Base-by-base conservation (phyloP, 257 asterid genomes). In the Capsicum pubescens region DNA sequence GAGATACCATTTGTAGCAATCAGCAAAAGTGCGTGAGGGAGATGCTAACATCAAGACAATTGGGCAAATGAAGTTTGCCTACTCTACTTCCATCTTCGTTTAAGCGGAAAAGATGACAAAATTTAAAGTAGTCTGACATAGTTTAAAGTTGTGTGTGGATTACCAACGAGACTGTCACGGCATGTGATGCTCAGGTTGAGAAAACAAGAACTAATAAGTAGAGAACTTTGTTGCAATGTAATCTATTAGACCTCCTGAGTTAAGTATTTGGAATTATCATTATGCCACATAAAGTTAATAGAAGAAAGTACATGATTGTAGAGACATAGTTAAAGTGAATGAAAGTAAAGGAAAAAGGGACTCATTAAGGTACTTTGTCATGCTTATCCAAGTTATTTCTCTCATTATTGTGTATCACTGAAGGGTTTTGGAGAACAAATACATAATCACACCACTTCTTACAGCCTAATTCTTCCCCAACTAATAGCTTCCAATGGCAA, bases 41-140 rank as follows among this genome's bases (percentile, higher is more conserved):
- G 50, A 67, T 61, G 76, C 19, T 15, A 35, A 67, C 76, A 35
- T 67, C 50, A 35, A 36, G 19, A 14, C 74, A 14, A 35, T n/a
- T 35, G 74, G 9, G 74, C 48, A 67, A 67, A 66, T 63, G 72
- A 42, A 67, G 19, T 67, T 67, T 67, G 74, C 74, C 74, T 36
- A 15, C 76, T 13, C 4, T 5, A 36, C 50, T 67, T 35, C 19
- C 72, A 67, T 35, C 6, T 67, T 50, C 21, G 11, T 35, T 35
- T 35, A 67, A 8, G 12, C 13, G 21, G 1, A 14, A 36, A 36
- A 36, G 21, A 35, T 67, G 52, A 67, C 48, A 36, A 5, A 35
- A 14, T 12, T 36, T 67, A 14, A 11, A 64, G 4, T 64, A 26
- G 44, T 26, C n/a, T 64, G 42, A 26, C 15, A 26, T 64, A 26